These are phyloP conservation scores for Chlamydomonas applanata DNA, from an alignment of 139 green algal species.

Conservation along the genomic window DNA sequence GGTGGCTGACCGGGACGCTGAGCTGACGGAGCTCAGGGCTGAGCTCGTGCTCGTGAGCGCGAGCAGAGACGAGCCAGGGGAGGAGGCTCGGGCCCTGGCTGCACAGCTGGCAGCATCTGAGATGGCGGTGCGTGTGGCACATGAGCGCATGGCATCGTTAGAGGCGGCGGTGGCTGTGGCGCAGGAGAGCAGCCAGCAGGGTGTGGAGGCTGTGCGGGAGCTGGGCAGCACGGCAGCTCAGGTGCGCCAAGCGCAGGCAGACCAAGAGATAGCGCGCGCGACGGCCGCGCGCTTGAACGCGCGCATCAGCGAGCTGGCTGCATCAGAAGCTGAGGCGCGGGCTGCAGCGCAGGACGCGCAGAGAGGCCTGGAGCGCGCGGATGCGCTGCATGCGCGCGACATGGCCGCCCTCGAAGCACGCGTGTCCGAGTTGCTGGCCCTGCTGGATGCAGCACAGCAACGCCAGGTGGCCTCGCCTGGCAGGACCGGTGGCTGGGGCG, in stretches of 20 bases:
- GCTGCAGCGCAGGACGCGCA: conserved; percentile 8
- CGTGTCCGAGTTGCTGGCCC: conserved; percentile 5
- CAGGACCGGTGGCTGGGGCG: background rate
- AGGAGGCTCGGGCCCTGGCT: conserved; percentile 12
- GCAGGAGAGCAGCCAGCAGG: conserved; percentile 31
- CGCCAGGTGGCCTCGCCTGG: background rate
- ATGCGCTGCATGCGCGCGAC: conserved; percentile 14
- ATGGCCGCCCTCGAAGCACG: conserved; percentile 13
- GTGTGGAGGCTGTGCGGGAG: conserved; percentile 24
- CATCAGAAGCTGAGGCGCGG: conserved; percentile 35
- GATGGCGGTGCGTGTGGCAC: conserved; percentile 5
- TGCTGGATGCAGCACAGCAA: conserved; percentile 9
- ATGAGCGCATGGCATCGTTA: conserved; percentile 40
- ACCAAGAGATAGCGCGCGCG: conserved; percentile 41
- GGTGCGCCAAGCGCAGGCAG: conserved; percentile 27
- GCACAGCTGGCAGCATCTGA: conserved; percentile 24
- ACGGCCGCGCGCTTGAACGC: conserved; percentile 47
- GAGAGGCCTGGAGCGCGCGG: background rate
- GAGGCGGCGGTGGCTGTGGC: conserved; percentile 33
- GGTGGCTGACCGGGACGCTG: conserved; percentile 44
- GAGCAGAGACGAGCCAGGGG: conserved; percentile 1
- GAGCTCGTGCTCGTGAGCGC: background rate
- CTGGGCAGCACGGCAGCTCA: conserved; percentile 20
- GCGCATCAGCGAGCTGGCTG: conserved; percentile 48
- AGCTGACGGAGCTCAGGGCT: conserved; percentile 32